phyloP scores from a whole-genome alignment of 148 eudicot species.

The Fagopyrum homotropicum region DNA sequence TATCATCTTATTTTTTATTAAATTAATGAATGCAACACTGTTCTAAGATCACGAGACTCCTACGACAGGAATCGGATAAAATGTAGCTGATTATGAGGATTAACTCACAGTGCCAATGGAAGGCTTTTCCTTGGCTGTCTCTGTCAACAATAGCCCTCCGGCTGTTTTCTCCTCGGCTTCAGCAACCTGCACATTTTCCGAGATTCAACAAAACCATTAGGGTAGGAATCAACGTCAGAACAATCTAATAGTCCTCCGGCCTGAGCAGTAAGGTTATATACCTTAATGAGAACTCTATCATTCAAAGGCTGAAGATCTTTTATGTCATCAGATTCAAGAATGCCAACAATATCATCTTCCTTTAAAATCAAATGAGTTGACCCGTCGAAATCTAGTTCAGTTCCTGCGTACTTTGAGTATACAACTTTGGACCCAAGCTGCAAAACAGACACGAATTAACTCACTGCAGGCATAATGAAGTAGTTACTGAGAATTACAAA shows the following conservation, averaged over 20 bases:
- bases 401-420: slow-evolving; percentile 88
- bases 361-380: slow-evolving; percentile 60
- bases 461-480: not conserved
- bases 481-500: not conserved
- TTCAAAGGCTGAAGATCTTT: slow-evolving; percentile 80
- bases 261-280: slow-evolving; percentile 2
- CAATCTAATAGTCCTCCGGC: too few species aligned
- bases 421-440: slow-evolving; percentile 72
- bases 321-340: slow-evolving; percentile 78
- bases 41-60: too few species aligned
- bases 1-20: not conserved
- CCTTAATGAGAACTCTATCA: slow-evolving; percentile 83
- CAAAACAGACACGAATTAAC: not conserved
- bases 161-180: slow-evolving; percentile 71
- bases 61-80: too few species aligned
- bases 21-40: not conserved
- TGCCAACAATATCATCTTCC: slow-evolving; percentile 90
- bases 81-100: not conserved
- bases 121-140: slow-evolving; percentile 72
- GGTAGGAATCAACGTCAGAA: not conserved
- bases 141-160: slow-evolving; percentile 74
- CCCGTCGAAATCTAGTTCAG: slow-evolving; percentile 80
- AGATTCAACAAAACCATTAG: not conserved
- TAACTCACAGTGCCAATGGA: slow-evolving; percentile 73
- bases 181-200: slow-evolving; percentile 46